Evolutionary conservation across 2,329 filamentous ascomycete genomes (phyloP).

Genomic region (Furcasterigmium furcatum): DNA sequence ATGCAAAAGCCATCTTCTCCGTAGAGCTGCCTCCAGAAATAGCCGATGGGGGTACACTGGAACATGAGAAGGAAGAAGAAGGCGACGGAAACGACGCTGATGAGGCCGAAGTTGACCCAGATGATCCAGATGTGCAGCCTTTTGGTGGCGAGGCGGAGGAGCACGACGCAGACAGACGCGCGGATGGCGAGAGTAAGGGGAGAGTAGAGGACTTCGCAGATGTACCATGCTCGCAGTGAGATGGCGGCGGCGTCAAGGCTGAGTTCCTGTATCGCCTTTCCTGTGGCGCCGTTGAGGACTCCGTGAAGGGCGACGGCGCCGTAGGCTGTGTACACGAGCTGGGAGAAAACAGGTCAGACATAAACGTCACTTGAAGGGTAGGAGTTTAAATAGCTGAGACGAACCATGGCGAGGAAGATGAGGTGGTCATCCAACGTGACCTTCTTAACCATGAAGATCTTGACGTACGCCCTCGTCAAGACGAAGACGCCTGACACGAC

Average conservation of each 20-base stretch:
- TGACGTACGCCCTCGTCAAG: conserved; percentile 40
- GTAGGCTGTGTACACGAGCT: conserved; percentile 29
- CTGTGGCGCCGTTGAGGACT: conserved; percentile 22
- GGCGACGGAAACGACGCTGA: conserved; percentile 28
- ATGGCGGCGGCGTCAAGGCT: conserved; percentile 16
- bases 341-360: conserved; percentile 17
- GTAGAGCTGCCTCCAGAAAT: conserved; percentile 43
- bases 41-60: conserved; percentile 44
- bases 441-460: conserved; percentile 36
- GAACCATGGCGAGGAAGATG: conserved; percentile 42
- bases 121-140: conserved; percentile 29
- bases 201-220: conserved; percentile 36
- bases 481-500: conserved; percentile 30
- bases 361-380: too few relatives aligned
- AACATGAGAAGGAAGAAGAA: conserved; percentile 45
- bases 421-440: conserved; percentile 43
- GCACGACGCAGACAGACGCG: conserved; percentile 35
- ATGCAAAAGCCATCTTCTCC: conserved; percentile 35
- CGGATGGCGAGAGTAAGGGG: conserved; percentile 34
- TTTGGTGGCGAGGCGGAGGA: conserved; percentile 33
- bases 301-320: conserved; percentile 25
- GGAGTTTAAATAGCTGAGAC: conserved; percentile 17
- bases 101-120: conserved; percentile 25
- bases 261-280: conserved; percentile 16
- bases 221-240: conserved; percentile 31